Base-by-base conservation (phyloP, 1,284 basidiomycete genomes). In the Pyrrhoderma noxium region DNA sequence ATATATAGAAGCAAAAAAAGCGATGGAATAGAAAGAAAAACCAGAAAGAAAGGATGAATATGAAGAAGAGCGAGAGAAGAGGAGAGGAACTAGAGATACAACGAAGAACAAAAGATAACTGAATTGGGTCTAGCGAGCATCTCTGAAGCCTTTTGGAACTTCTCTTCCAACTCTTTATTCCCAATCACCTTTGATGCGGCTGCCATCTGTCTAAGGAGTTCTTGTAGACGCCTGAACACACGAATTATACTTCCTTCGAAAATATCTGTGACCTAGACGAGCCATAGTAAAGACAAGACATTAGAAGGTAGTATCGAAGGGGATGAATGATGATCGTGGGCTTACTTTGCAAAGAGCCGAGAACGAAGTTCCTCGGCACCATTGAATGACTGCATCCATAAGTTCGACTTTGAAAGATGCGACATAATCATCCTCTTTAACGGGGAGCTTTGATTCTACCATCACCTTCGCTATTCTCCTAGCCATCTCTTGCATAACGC, bases 331-430 rank as follows among this genome's bases (percentile, higher is more conserved):
- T 41, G 37, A 16, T 35, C 2, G 16, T 45, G 13, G 3, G 55
- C 79, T 45, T 49, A 90, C 91, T 80, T 97, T 96, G 79, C 90
- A 93, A 55, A 97, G 93, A 37, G 99, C 94, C 0, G 89, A 74
- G 68, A 99, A 99, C 31, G 90, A 90, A n/a, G 92, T 89, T 1
- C 96, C 96, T 31, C 91, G 83, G 70, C 95, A 99, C 96, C 96
- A 99, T 60, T 93, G 88, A 53, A 94, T 76, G 18, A 99, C 95
- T 3, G 89, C 88, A 59, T 98, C 95, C 92, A 98, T 98, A 53
- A 99, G 80, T 64, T 98, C 95, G 23, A 97, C 92, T 67, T 97
- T 97, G 83, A 99, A 99, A 14, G 85, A 88, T 53, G 83, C 76
- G 1, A 99, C 92, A 64, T 99, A 99, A 57, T 97, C 92, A 53